A percentile compares a stretch with the other conserved stretches of the same genome.
These are phyloP conservation scores for Salix purpurea DNA, from an alignment of 345 rosid species.

Conservation along the genomic window DNA sequence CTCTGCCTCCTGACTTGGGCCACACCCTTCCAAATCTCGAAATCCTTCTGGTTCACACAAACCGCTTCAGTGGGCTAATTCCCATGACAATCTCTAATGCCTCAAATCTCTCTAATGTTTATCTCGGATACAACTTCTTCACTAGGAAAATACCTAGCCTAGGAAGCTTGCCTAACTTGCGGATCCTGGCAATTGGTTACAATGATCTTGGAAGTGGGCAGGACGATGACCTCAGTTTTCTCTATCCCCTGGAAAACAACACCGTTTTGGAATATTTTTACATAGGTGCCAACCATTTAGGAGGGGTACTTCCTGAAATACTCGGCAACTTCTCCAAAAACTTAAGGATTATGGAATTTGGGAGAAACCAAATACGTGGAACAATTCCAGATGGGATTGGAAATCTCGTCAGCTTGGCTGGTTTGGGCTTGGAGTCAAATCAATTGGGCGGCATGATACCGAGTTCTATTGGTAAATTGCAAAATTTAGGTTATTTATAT, in stretches of 20 bases:
- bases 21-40: constrained; percentile 10
- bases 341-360: accelerated
- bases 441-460: too few relatives aligned
- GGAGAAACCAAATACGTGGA: too few relatives aligned
- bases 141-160: not conserved
- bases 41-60: not conserved
- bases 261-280: too few relatives aligned
- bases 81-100: not conserved
- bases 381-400: too few relatives aligned
- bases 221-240: not conserved
- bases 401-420: too few relatives aligned
- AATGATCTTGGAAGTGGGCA: not conserved
- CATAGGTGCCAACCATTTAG: not conserved
- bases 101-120: not conserved
- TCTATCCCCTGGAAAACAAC: not conserved
- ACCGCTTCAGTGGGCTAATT: not conserved
- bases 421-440: too few relatives aligned
- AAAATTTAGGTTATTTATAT: too few relatives aligned
- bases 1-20: constrained; percentile 14
- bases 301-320: not conserved
- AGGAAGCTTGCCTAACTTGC: not conserved
- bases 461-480: too few relatives aligned
- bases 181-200: not conserved
- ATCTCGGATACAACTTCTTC: not conserved
- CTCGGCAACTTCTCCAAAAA: not conserved